These are phyloP conservation scores for Huntiella abstrusa DNA, from an alignment of 2,329 filamentous ascomycete genomes.

Conservation along the genomic window DNA sequence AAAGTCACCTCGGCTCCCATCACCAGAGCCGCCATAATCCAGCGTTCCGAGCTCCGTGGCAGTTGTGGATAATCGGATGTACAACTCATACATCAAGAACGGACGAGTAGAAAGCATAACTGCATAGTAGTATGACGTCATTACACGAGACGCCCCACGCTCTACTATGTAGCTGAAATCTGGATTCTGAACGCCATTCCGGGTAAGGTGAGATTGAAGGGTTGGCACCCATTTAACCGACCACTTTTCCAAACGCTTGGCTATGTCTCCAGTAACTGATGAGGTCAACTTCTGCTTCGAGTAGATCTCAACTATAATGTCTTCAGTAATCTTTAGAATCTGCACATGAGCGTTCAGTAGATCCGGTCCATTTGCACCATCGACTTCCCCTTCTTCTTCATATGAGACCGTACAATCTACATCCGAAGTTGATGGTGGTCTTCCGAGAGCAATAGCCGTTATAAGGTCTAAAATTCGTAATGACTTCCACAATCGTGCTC, in stretches of 20 bases:
- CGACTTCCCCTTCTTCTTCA: slow-evolving; percentile 15
- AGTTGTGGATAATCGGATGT: slow-evolving; percentile 1
- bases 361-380: slow-evolving; percentile 21
- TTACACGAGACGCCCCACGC: slow-evolving; percentile 30
- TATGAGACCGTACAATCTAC: slow-evolving; percentile 35
- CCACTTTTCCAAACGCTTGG: slow-evolving; percentile 29
- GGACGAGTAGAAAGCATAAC: slow-evolving; percentile 38
- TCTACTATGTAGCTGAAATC: slow-evolving; percentile 21
- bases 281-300: slow-evolving; percentile 33
- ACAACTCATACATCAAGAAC: slow-evolving; percentile 36
- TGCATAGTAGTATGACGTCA: slow-evolving; percentile 35
- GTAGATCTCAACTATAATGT: slow-evolving; percentile 32
- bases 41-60: neutral
- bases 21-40: too few species aligned
- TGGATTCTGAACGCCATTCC: neutral
- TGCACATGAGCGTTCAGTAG: slow-evolving; percentile 33
- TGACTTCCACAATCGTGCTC: slow-evolving; percentile 35
- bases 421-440: slow-evolving; percentile 33
- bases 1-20: neutral
- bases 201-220: neutral
- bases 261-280: slow-evolving; percentile 34
- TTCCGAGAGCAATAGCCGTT: slow-evolving; percentile 33
- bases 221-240: slow-evolving; percentile 20
- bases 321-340: slow-evolving; percentile 31
- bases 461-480: slow-evolving; percentile 32